Conservation (phyloP, 2,329 filamentous ascomycete genomes). For the Colletotrichum orchidophilum region DNA sequence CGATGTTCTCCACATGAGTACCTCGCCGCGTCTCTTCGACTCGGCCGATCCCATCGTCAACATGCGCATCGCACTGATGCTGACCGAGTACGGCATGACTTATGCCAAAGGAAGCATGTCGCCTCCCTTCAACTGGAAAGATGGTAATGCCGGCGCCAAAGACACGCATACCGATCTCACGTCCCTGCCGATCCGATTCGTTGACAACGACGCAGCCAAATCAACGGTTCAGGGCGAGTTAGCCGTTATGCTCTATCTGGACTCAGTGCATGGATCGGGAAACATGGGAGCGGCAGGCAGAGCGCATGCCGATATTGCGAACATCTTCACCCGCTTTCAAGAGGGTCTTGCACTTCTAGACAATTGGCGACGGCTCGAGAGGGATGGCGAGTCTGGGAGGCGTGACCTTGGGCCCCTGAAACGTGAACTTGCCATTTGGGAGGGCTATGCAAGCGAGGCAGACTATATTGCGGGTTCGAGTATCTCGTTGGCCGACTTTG, state of each 20-base stretch:
- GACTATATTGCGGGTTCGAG: conserved; percentile 55
- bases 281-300: conserved; percentile 39
- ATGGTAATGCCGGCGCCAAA: conserved; percentile 26
- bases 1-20: conserved; percentile 78
- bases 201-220: conserved; percentile 62
- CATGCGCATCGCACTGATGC: conserved; percentile 58
- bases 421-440: conserved; percentile 52
- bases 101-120: conserved; percentile 57
- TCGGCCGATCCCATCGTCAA: conserved; percentile 59
- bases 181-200: conserved; percentile 55
- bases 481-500: conserved; percentile 62
- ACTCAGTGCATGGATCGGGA: conserved; percentile 58
- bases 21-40: conserved; percentile 60
- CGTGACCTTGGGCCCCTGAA: conserved; percentile 38
- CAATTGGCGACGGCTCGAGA: conserved; percentile 42
- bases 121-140: conserved; percentile 40
- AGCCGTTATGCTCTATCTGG: conserved; percentile 68
- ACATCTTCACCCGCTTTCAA: conserved; percentile 53
- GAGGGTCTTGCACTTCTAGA: conserved; percentile 49
- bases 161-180: conserved; percentile 35
- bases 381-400: conserved; percentile 20
- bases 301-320: conserved; percentile 44
- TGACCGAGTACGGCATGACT: conserved; percentile 57
- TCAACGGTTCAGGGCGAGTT: conserved; percentile 59
- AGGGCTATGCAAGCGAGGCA: conserved; percentile 47